These are phyloP conservation scores for Exophiala dermatitidis DNA, from an alignment of 2,329 filamentous ascomycete genomes.

Conservation along the genomic window DNA sequence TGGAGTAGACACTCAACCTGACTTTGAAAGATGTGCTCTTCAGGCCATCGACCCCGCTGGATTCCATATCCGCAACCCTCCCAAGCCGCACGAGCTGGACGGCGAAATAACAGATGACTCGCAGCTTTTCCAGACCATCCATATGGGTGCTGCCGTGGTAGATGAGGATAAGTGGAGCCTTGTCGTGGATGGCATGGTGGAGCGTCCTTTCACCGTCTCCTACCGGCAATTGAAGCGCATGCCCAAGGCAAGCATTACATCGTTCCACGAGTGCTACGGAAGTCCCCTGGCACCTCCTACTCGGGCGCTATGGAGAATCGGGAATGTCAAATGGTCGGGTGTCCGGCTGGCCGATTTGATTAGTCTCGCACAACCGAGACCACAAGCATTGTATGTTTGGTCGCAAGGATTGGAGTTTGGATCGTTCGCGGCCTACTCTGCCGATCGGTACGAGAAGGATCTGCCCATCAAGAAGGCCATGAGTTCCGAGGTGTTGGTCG, in stretches of 20 bases:
- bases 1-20: neutral
- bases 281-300: conserved; percentile 31
- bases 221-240: conserved; percentile 28
- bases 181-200: conserved; percentile 31
- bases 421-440: conserved; percentile 15
- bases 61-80: conserved; percentile 25
- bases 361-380: conserved; percentile 20
- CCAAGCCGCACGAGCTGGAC: conserved; percentile 28
- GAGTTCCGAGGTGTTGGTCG: conserved; percentile 16
- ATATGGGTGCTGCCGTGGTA: conserved; percentile 32
- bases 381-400: conserved; percentile 17
- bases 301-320: conserved; percentile 30
- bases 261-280: conserved; percentile 36
- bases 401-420: conserved; percentile 22
- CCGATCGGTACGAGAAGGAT: conserved; percentile 24
- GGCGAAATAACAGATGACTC: conserved; percentile 27
- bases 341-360: conserved; percentile 29
- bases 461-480: conserved; percentile 20
- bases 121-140: conserved; percentile 34
- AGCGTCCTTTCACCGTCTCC: conserved; percentile 28
- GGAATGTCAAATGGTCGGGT: conserved; percentile 34
- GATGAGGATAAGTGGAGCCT: conserved; percentile 29
- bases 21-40: conserved; percentile 15
- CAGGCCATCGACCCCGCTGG: conserved; percentile 17
- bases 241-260: conserved; percentile 27